phyloP scores from a whole-genome alignment of 352 stramenopile species.

The Pythium chondricola region DNA sequence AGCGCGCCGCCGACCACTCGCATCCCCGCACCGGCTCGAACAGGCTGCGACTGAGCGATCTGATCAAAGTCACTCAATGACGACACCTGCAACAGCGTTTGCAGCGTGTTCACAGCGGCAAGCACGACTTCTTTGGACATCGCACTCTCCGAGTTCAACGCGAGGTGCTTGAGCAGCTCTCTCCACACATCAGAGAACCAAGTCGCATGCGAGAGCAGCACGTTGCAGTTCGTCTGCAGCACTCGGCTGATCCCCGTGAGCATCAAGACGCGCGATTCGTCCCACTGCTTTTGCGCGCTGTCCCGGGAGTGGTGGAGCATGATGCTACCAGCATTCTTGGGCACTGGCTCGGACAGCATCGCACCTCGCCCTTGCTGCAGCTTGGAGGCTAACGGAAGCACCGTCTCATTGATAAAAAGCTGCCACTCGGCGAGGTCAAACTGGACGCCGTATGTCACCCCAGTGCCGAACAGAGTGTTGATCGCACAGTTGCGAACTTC shows the following conservation, averaged over 20 bases:
- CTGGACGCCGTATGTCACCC: conserved; percentile 90
- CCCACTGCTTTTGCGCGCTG: conserved; percentile 95
- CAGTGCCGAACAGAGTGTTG: conserved; percentile 96
- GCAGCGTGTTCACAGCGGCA: conserved; percentile 62
- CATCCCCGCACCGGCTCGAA: conserved; percentile 85
- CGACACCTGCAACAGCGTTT: conserved; percentile 78
- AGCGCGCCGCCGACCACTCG: conserved; percentile 85
- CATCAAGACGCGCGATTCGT: conserved; percentile 93
- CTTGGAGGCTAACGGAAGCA: conserved; percentile 85
- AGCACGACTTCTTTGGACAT: conserved; percentile 80
- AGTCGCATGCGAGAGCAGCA: conserved; percentile 43
- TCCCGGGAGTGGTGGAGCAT: conserved; percentile 95
- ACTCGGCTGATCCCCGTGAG: conserved; percentile 93
- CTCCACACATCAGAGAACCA: conserved; percentile 68
- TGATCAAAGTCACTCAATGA: conserved; percentile 67
- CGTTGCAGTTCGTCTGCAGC: conserved; percentile 81
- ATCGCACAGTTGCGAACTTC: conserved; percentile 97
- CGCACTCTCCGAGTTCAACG: conserved; percentile 36
- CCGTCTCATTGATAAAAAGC: conserved; percentile 90
- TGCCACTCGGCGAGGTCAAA: conserved; percentile 91
- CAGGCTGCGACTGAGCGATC: conserved; percentile 58
- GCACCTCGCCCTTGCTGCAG: conserved; percentile 32
- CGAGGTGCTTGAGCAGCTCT: conserved; percentile 53
- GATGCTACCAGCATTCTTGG: conserved; percentile 19
- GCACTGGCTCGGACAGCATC: conserved; percentile 3